Base-by-base conservation (phyloP, 768 basidiomycete genomes). In the Leccinellum albellum region DNA sequence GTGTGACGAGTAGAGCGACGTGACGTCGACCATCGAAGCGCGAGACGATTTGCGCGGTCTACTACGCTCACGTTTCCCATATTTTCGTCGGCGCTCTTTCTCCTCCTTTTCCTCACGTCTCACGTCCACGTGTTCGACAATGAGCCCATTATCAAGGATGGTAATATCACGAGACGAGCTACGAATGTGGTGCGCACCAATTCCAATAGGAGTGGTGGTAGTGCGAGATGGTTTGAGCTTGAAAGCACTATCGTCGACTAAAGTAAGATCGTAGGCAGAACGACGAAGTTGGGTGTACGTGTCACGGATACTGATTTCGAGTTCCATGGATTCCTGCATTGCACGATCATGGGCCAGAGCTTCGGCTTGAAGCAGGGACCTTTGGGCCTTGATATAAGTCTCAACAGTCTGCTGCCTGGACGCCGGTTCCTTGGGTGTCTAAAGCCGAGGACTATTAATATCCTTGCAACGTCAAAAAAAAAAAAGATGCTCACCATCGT, bases 351-450 rank as follows among this genome's bases (percentile, higher is more conserved):
- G 89, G 3, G 93, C 91, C 50, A 86, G 72, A 3, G 86, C 83
- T 63, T 96, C 94, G 6, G 90, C 90, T 66, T 91, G 87, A 35
- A 97, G 81, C 40, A 96, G 75, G 12, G 82, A 79, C 57, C 85
- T 80, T 65, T 98, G 96, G 2, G 88, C 77, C 64, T 85, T 86
- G 70, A 98, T 84, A 70, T 95, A 99, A 3, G 76, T 76, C 55
- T 87, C 83, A 6, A 99, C 75, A 3, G 91, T 91, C 64, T 89
- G 87, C 65, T 90, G 88, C 35, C 89, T 85, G 33, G 94, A 87
- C 4, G 88, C 79, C 13, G 94, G 91, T 62, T 97, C 94, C 50
- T 89, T 86, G 13, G 92, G 93, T 68, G 93, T 98, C 96, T 98
- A 32, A 44, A 24, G 23, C 33, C 28, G 29, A 17, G 57, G 54